Base-by-base conservation (phyloP, 768 basidiomycete species). In the Hypholoma fasciculare region DNA sequence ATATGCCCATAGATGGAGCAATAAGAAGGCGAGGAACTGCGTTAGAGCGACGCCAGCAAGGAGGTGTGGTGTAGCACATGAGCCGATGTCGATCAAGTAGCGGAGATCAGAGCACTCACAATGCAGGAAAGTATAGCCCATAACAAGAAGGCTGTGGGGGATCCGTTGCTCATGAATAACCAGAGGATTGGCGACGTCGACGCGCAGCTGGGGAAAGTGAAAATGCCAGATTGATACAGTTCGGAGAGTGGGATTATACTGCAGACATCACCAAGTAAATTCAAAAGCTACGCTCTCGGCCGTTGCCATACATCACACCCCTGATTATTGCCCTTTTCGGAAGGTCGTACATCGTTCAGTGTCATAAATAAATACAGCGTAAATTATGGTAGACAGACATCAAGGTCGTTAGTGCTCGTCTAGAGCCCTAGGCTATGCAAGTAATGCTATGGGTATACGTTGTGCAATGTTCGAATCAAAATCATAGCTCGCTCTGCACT, bases 1-100 rank as follows among this genome's bases (percentile, higher is more conserved):
- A 65, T 92, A 93, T 61, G 75, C 77, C 88, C 89, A 93, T n/a
- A 93, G 80, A 69, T 93, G 91, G 63, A 82, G 76, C 48, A 89
- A 65, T 55, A 92, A 79, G 69, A 90, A 90, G 46, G 73, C 64
- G 55, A 84, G 78, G 67, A 92, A 92, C 90, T 89, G 61, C n/a
- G 50, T 19, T 39, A 44, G 20, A 62, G 36, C 47, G 53, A 52
- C 49, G 44, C 44, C 36, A 55, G 54, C 48, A 62, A 30, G 56
- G 53, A 38, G 44, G 23, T 11, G 19, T 17, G 44, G 23, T 11
- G 19, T 17, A 40, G n/a, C 78, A 51, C 81, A 40, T 82, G 64
- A 27, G 75, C 20, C 44, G 44, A 54, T 46, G 54, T 20, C 43
- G 44, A 38, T 54, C 44, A 54, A 37, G 44, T 19, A 46, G 40